These are phyloP conservation scores for Pinus albicaulis DNA, from an alignment of 75 land plant genomes.

Conservation along the genomic window DNA sequence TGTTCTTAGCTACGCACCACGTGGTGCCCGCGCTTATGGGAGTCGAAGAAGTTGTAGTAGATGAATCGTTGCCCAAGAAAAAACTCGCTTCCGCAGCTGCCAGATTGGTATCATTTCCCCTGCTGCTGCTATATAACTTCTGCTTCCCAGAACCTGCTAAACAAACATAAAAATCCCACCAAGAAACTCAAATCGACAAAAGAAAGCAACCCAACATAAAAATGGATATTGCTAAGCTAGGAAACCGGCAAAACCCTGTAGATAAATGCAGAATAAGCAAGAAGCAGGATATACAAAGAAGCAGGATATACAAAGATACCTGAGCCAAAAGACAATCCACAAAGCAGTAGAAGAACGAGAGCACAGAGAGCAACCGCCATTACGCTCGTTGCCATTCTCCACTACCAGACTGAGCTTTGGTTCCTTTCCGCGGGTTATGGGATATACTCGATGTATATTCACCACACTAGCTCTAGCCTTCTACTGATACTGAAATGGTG, in stretches of 20 bases:
- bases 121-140: neutral
- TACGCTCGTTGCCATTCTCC: neutral
- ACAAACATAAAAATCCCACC: neutral
- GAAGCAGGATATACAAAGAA: no score
- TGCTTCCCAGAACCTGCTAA: neutral
- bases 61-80: neutral
- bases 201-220: neutral
- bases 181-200: neutral
- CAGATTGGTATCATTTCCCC: neutral
- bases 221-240: neutral
- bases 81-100: conserved; percentile 4
- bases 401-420: neutral
- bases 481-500: no score
- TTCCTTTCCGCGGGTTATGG: neutral
- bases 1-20: conserved; percentile 60
- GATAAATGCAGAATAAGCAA: neutral
- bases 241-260: neutral
- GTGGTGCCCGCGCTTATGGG: conserved; percentile 12
- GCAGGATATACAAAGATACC: neutral
- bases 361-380: neutral
- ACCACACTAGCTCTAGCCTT: neutral
- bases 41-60: neutral
- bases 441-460: neutral
- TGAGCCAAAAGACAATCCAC: neutral
- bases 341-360: neutral